Evolutionary conservation across 768 basidiomycete species (phyloP).

Genomic region (Tulasnella sp.): DNA sequence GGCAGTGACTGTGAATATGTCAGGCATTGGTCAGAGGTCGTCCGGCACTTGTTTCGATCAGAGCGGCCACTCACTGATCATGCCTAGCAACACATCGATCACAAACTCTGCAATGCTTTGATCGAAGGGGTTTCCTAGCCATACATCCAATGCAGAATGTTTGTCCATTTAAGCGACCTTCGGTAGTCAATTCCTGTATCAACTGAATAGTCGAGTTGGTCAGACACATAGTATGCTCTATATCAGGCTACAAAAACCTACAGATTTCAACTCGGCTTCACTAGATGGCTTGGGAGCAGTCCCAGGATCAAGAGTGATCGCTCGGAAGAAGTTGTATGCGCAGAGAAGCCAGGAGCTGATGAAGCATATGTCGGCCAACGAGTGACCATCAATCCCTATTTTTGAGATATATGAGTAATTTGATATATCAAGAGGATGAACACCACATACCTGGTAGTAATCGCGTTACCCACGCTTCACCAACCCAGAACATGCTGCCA

Average conservation of each 20-base stretch:
- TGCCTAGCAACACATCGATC: constrained; percentile 79
- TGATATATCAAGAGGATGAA: neutral
- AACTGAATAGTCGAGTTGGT: constrained; percentile 36
- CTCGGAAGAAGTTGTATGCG: constrained; percentile 80
- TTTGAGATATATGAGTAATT: neutral
- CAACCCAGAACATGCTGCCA: constrained; percentile 76
- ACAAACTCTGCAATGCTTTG: constrained; percentile 90
- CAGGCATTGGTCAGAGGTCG: neutral
- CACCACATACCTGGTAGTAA: constrained; percentile 50
- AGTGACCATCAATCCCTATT: constrained; percentile 62
- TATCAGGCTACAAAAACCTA: constrained; percentile 28
- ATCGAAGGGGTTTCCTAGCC: constrained; percentile 83
- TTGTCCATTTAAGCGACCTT: constrained; percentile 83
- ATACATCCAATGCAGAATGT: constrained; percentile 95
- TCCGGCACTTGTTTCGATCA: neutral
- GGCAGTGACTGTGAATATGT: constrained; percentile 60
- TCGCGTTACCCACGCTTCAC: constrained; percentile 66
- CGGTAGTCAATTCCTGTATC: constrained; percentile 80
- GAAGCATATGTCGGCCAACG: constrained; percentile 65
- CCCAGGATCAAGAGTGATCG: constrained; percentile 81
- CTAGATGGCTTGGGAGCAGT: constrained; percentile 66
- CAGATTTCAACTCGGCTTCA: constrained; percentile 79
- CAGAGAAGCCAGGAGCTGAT: constrained; percentile 58
- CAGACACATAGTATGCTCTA: neutral
- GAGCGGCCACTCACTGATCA: constrained; percentile 64